phyloP scores from a whole-genome alignment of 345 rosid species.

The Punica granatum region DNA sequence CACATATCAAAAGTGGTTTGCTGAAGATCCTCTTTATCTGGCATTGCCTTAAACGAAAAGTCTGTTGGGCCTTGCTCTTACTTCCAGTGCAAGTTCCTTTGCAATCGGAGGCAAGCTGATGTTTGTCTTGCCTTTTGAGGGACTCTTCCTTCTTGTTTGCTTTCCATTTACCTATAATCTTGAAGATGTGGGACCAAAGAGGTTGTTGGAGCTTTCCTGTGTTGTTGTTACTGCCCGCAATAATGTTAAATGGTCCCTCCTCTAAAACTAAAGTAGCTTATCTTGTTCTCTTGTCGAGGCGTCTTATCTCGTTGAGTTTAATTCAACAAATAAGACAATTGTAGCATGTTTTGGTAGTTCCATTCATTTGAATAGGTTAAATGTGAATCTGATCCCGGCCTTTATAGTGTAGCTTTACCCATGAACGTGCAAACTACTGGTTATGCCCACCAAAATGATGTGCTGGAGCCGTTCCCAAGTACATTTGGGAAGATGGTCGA shows the following conservation, averaged over 20 bases:
- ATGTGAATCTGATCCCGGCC: not conserved
- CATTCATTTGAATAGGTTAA: too few species aligned
- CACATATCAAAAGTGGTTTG: not conserved
- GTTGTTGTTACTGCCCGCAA: not conserved
- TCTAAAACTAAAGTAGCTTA: not conserved
- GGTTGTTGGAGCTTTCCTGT: not conserved
- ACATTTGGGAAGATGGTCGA: not conserved
- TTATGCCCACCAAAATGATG: not conserved
- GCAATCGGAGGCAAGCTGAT: not conserved
- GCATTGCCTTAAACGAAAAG: not conserved
- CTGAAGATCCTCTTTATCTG: not conserved
- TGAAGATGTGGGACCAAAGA: not conserved
- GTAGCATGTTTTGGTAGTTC: not conserved
- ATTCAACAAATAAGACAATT: not conserved
- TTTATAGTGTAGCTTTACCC: not conserved
- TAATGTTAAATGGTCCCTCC: not conserved
- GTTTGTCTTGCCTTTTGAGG: not conserved
- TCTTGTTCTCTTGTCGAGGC: not conserved
- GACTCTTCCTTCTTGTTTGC: not conserved
- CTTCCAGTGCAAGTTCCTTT: not conserved
- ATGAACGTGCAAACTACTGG: not conserved
- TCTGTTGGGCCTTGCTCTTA: not conserved
- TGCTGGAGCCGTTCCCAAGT: not conserved
- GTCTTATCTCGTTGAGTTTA: not conserved
- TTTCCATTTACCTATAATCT: not conserved